Evolutionary conservation across 2,329 filamentous ascomycete species (phyloP).

Genomic region (Cordyceps javanica): DNA sequence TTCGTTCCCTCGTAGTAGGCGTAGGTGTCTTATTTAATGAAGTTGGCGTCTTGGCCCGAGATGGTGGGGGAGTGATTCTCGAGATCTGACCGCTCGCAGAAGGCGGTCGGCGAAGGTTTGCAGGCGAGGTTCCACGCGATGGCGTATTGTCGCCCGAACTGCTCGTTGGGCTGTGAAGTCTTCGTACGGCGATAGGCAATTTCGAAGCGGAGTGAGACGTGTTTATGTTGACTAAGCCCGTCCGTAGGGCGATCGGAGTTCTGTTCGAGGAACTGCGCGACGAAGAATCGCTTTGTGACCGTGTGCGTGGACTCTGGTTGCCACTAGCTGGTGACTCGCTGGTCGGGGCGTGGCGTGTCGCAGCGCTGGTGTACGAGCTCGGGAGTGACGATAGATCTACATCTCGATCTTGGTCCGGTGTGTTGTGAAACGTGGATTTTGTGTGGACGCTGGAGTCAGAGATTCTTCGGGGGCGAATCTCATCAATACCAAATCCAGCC

Average conservation of each 20-base stretch:
- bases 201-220: constrained; percentile 32
- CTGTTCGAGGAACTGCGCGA: constrained; percentile 24
- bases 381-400: constrained; percentile 58
- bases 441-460: constrained; percentile 64
- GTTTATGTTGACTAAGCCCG: constrained; percentile 19
- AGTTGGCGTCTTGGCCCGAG: constrained; percentile 35
- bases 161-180: constrained; percentile 35
- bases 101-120: constrained; percentile 36
- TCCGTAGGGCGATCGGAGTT: constrained; percentile 27
- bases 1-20: constrained; percentile 29
- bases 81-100: constrained; percentile 33
- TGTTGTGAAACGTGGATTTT: constrained; percentile 44
- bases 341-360: constrained; percentile 18
- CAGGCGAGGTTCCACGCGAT: constrained; percentile 51
- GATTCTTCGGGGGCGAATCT: constrained; percentile 50
- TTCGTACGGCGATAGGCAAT: constrained; percentile 41
- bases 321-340: constrained; percentile 17
- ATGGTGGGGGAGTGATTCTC: constrained; percentile 30
- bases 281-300: constrained; percentile 57
- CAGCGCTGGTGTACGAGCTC: constrained; percentile 52
- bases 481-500: constrained; percentile 56
- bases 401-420: constrained; percentile 46
- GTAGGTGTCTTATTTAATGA: constrained; percentile 40
- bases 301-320: constrained; percentile 32
- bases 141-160: constrained; percentile 44